Evolutionary conservation across 2,329 filamentous ascomycete genomes (phyloP), one percentile per base, ranked within the genome.

Genomic region (Fusarium sp.): DNA sequence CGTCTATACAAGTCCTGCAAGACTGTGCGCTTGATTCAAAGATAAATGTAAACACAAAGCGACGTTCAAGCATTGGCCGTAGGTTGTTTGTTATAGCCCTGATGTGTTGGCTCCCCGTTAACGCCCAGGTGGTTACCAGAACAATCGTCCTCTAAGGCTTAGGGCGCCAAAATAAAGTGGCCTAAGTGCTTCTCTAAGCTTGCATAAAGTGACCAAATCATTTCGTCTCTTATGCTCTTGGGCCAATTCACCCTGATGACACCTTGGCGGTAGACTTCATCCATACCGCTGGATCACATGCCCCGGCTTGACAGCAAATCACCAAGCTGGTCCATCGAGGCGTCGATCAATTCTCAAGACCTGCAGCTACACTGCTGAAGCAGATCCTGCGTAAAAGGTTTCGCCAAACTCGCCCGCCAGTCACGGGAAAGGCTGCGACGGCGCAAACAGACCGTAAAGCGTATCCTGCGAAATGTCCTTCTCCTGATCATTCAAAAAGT

Each of bases 401-500:
- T 71, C 69, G 22, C 69, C 69, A 24, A 71, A 47, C 51, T 71
- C 65, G n/a, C 41, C 60, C 38, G 58, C 40, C 57, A 71, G 69
- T 76, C 74, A 76, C 18, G 74, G 74, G 53, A 77, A 75, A 25
- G 74, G 72, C 70, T 76, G 74, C n/a, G 74, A 72, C 10, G 75
- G 73, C 1, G 75, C 74, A 65, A 78, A 78, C 16, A 78, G 47
- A 13, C 76, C 76, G 34, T 78, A 78, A 5, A 78, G 58, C 16
- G 76, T 71, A 51, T 78, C 76, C 34, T 78, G 75, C 9, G 73
- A 76, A n/a, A 78, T 77, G 16, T 76, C 71, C 47, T 74, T 75
- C 63, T 78, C 76, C 58, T 76, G 76, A 16, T 77, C 76, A 52
- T 78, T 75, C 43, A 78, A 43, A 30, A 76, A 76, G 32, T 74